Percentiles rank a stretch among this genome's conserved stretches.
Evolutionary conservation across 768 basidiomycete species (phyloP).

Genomic region (Crepidotus variabilis): DNA sequence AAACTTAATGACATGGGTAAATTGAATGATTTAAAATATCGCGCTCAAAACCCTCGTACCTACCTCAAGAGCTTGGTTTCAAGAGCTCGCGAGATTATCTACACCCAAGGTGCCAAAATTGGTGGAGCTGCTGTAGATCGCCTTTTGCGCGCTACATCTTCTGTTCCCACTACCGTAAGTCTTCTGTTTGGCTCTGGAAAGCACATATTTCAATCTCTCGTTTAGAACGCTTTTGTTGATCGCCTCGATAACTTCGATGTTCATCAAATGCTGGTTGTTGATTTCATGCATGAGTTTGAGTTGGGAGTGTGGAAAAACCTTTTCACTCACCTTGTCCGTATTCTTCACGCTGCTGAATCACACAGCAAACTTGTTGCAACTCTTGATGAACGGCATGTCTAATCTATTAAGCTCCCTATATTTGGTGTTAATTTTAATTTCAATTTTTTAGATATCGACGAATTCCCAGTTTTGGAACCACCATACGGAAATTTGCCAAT

Average conservation of each 20-base stretch:
- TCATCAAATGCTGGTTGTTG: conserved; percentile 24
- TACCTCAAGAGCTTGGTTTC: background rate
- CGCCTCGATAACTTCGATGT: conserved; percentile 22
- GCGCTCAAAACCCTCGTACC: conserved; percentile 5
- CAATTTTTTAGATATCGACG: conserved; percentile 13
- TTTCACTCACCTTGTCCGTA: conserved; percentile 28
- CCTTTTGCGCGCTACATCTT: conserved; percentile 12
- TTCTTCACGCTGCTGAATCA: conserved; percentile 21
- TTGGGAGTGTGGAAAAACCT: conserved; percentile 32
- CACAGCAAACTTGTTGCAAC: conserved; percentile 15
- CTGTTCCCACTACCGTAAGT: conserved; percentile 18
- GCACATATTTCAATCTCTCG: conserved; percentile 18
- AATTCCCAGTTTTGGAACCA: conserved; percentile 16
- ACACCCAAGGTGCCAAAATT: conserved; percentile 4
- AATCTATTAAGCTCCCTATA: background rate
- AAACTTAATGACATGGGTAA: conserved; percentile 26
- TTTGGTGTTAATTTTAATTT: too few species aligned
- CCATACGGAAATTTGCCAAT: conserved; percentile 22
- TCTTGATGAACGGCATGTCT: conserved; percentile 22
- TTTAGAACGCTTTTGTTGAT: conserved; percentile 18
- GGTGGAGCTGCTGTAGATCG: conserved; percentile 10
- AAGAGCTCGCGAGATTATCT: conserved; percentile 7
- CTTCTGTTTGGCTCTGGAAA: background rate
- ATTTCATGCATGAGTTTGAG: conserved; percentile 34
- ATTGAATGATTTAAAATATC: conserved; percentile 13